Base-by-base conservation (phyloP, 345 rosid species). In the Eutrema heterophyllum region DNA sequence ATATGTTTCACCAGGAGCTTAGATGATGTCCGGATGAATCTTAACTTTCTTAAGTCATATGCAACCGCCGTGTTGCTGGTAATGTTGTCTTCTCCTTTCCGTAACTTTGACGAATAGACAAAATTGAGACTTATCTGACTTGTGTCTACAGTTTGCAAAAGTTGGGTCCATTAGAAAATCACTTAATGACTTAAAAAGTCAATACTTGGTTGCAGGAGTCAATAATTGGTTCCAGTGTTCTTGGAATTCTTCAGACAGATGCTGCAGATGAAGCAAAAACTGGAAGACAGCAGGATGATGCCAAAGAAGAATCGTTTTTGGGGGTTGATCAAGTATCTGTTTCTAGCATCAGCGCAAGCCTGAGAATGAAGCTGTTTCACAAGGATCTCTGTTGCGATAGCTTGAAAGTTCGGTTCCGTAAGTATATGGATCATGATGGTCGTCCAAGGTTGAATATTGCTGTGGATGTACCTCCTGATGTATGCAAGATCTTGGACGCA, bases 21-120 rank as follows among this genome's bases (percentile, higher is more conserved):
- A 67, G 97, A 86, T 62, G 98, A 94, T 83, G 93, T 84, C 32
- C 71, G 89, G 30, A 84, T 94, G 97, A 91, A 91, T 81, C 87
- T 91, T 65, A 93, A 94, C 82, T 89, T 91, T 68, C 68, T 94
- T 15, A 94, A 94, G 76, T 74, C 82, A 41, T 94, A 96, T 81
- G 96, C 97, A 16, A 85, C 97, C 1, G 98, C 89, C 69, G 79
- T 91, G 62, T 87, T 94, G 79, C 71, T 94, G 96, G 96, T 91
- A 82, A 81, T 73, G 73, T 39, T 36, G 15, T 78, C 32, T 30
- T 59, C 46, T 45, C 33, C 2, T 32, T 33, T 50, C 40, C 2
- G 35, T 51, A 50, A 50, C 49, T 51, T 6, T 11, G 9, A 4
- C 5, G 32, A 33, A 33, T 16, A 26, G 29, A 27, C 32, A 26